A percentile compares a stretch with the other conserved stretches of the same genome.
phyloP scores from a whole-genome alignment of 2,329 filamentous ascomycete species.

The Helicocarpus griseus region DNA sequence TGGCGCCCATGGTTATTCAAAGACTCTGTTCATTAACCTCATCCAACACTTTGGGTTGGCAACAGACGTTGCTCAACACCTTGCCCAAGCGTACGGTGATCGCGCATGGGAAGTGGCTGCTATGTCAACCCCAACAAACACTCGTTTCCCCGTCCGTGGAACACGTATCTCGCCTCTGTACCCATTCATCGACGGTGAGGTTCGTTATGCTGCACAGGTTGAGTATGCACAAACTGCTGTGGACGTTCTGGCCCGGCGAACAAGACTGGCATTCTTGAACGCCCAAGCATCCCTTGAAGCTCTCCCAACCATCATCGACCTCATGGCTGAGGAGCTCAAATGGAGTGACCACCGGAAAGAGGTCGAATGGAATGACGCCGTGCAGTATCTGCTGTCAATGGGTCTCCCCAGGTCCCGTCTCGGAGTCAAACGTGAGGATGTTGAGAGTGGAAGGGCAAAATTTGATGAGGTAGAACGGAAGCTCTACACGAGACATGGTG shows the following conservation, averaged over 20 bases:
- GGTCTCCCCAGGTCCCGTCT: constrained; percentile 48
- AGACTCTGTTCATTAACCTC: constrained; percentile 87
- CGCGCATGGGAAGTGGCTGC: constrained; percentile 84
- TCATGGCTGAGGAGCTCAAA: constrained; percentile 70
- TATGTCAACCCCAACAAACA: constrained; percentile 64
- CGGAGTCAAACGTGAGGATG: constrained; percentile 46
- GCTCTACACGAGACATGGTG: constrained; percentile 34
- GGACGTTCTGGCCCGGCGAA: constrained; percentile 77
- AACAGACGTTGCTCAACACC: constrained; percentile 82
- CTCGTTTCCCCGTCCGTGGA: constrained; percentile 74
- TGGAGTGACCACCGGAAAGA: constrained; percentile 61
- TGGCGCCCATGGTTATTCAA: constrained; percentile 78
- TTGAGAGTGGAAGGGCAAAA: constrained; percentile 46
- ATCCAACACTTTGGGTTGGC: constrained; percentile 90
- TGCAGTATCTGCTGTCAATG: constrained; percentile 52
- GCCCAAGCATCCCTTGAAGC: constrained; percentile 83
- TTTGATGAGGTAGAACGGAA: constrained; percentile 32
- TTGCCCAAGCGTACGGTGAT: constrained; percentile 81
- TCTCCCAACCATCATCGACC: constrained; percentile 73
- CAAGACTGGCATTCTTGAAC: constrained; percentile 79
- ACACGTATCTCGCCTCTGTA: constrained; percentile 71
- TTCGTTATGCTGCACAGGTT: constrained; percentile 76
- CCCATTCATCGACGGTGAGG: constrained; percentile 84
- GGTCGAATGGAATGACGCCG: constrained; percentile 66
- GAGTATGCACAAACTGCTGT: constrained; percentile 89